phyloP scores from a whole-genome alignment of 2,329 filamentous ascomycete genomes.

The Ascochyta rabiei region DNA sequence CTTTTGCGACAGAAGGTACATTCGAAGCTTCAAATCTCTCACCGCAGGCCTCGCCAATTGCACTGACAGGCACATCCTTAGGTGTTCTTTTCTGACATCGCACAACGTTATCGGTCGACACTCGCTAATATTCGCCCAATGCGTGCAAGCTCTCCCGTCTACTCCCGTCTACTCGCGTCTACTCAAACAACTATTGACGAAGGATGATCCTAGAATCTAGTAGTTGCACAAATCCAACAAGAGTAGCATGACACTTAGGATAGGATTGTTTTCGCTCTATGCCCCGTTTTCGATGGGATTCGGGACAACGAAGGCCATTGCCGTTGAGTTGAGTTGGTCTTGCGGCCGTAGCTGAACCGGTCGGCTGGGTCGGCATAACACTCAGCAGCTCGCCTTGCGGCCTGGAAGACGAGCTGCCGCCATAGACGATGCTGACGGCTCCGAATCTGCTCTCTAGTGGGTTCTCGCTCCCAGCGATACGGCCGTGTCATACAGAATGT shows the following conservation, averaged over 20 bases:
- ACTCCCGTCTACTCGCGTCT: slow-evolving; percentile 2
- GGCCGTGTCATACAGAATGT: background rate
- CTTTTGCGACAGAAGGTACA: background rate
- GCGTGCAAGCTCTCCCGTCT: slow-evolving; percentile 17
- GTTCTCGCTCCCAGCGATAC: background rate
- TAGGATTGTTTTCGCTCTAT: background rate
- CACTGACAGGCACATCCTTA: background rate
- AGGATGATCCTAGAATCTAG: background rate
- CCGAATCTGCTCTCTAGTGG: background rate
- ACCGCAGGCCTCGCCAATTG: background rate
- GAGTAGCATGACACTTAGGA: background rate
- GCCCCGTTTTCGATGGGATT: background rate
- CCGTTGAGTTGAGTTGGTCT: background rate
- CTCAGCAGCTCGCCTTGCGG: background rate
- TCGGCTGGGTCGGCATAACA: background rate
- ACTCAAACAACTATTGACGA: background rate
- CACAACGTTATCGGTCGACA: background rate
- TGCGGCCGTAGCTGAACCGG: slow-evolving; percentile 4
- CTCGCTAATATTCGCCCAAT: slow-evolving; percentile 20
- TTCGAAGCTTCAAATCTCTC: background rate
- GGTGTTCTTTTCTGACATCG: background rate
- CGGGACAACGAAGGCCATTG: background rate
- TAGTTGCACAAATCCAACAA: background rate
- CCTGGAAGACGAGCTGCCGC: background rate
- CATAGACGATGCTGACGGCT: background rate